Evolutionary conservation across 208 protist genomes (phyloP), one percentile per base, ranked within the genome.

Genomic region (Trypanosoma boissoni): DNA sequence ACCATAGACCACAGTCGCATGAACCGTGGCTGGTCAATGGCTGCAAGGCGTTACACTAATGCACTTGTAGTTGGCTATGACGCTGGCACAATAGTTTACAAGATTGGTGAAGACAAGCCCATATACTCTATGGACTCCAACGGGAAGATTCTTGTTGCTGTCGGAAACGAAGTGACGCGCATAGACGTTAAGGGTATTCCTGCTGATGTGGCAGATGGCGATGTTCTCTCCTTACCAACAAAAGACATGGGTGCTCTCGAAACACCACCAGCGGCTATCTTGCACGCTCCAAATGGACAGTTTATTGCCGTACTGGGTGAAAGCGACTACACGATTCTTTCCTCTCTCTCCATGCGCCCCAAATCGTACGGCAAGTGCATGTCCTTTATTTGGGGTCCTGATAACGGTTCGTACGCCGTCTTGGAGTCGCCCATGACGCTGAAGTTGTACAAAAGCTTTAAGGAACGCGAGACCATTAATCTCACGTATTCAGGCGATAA

Each of bases 281-380:
- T 78, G 64, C 97, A 99, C 74, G 95, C 92, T 48, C 78, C 80
- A 23, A 98, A 97, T 65, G 97, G 97, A 28, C 92, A 98, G 60
- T 99, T 95, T 51, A 78, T 96, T 41, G 88, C 96, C 16, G 71
- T 95, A n/a, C 70, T 99, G 3, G 97, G 96, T 31, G 97, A 98
- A 49, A 87, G 87, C 49, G 97, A 99, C 61, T 99, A 98, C 83
- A 98, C 97, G 44, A 98, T 99, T 68, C 94, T 99, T 68, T 99
- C 98, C 23, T 95, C 97, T 1, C 73, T 99, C 3, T 92, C 86
- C 0, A 95, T 95, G 83, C 80, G 98, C 5, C 97, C 96, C 44
- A 99, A 99, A 77, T 82, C 78, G 21, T 99, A 98, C 72, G 98
- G 98, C n/a, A 70, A 78, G 39, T 97, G 91, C 26, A 60, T 97